These are phyloP conservation scores for Perilla frutescens DNA, from an alignment of 257 asterid genomes.

Conservation along the genomic window DNA sequence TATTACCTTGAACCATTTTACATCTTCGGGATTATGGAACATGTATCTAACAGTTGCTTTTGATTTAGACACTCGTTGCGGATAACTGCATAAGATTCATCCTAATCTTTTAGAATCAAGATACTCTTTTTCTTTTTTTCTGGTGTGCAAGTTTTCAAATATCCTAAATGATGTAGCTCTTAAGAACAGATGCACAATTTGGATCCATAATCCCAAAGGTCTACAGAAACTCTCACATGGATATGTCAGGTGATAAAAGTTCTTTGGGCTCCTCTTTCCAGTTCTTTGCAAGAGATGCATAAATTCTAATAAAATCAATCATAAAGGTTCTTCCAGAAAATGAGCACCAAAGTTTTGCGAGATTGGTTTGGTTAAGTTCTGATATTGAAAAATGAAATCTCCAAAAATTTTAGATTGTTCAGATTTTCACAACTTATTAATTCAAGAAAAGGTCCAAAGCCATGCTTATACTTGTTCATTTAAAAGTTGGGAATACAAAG, in stretches of 20 bases:
- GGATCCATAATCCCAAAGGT: too few species aligned
- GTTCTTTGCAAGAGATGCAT: background rate
- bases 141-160: background rate
- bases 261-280: background rate
- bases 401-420: background rate
- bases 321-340: background rate
- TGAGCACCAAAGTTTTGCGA: background rate
- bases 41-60: constrained; percentile 92
- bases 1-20: constrained; percentile 96
- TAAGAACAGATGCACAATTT: background rate
- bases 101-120: constrained; percentile 26
- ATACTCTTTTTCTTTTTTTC: background rate
- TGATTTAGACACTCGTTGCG: constrained; percentile 91
- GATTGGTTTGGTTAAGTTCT: background rate
- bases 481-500: background rate
- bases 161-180: background rate
- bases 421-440: background rate
- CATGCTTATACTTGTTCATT: background rate
- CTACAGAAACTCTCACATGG: too few species aligned
- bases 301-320: background rate
- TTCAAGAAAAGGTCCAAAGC: background rate
- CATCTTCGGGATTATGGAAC: constrained; percentile 98
- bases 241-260: background rate
- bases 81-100: constrained; percentile 70
- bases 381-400: background rate